Evolutionary conservation across 31 red algal species (phyloP).

Genomic region (Asparagopsis taxiformis): DNA sequence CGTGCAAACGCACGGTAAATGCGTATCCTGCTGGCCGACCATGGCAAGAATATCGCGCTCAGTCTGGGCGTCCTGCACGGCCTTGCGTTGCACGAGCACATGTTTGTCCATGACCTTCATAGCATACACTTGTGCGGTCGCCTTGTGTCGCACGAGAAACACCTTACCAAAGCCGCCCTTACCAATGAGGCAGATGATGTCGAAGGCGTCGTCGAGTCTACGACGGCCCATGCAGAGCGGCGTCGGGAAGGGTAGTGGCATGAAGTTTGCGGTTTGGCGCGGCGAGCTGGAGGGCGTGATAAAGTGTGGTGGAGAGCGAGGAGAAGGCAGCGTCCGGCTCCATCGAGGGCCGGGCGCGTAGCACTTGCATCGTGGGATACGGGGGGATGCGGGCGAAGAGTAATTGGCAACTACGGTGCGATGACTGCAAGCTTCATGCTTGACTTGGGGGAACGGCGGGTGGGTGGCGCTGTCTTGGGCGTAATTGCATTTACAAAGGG

Average conservation of each 20-base stretch:
- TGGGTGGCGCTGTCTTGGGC: too few relatives aligned
- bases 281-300: slow-evolving; percentile 34
- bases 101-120: slow-evolving; percentile 98
- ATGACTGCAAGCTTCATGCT: not conserved
- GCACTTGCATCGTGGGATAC: not conserved
- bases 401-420: not conserved
- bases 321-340: not conserved
- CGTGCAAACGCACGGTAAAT: slow-evolving; percentile 91
- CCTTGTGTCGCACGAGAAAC: slow-evolving; percentile 85
- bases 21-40: slow-evolving; percentile 49
- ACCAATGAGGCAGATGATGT: slow-evolving; percentile 86
- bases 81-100: slow-evolving; percentile 61
- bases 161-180: slow-evolving; percentile 97
- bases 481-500: too few relatives aligned
- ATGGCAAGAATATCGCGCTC: slow-evolving; percentile 91
- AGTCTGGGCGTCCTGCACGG: slow-evolving; percentile 59
- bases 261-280: not conserved
- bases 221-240: slow-evolving; percentile 33
- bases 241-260: slow-evolving; percentile 4
- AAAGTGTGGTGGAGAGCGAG: slow-evolving; percentile 9
- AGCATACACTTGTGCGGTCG: slow-evolving; percentile 80
- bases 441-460: too few relatives aligned
- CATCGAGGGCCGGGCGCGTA: not conserved
- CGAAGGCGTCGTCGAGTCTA: slow-evolving; percentile 75
- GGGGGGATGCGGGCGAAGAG: not conserved